Conservation (phyloP, 176 grass and related monocot species). For the Puya raimondii region DNA sequence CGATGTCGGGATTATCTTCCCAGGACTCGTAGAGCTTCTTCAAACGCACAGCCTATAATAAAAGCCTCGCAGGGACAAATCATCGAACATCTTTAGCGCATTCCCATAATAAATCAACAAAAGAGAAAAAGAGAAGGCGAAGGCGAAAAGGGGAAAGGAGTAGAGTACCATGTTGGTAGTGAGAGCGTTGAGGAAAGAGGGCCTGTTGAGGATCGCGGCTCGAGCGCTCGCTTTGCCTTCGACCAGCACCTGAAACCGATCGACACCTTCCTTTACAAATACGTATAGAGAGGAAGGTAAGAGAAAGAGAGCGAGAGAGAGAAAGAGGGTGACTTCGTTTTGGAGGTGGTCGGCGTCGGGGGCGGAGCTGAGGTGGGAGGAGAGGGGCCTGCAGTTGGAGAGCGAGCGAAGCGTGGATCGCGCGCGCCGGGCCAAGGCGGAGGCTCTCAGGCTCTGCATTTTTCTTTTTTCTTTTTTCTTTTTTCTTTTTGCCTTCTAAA, state of each 20-base stretch:
- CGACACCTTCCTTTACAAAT: not conserved
- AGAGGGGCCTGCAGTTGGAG: conserved; percentile 10
- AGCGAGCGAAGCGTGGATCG: conserved; percentile 9
- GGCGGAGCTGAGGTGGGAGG: conserved; percentile 9
- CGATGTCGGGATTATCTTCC: conserved; percentile 88
- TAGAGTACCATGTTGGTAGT: conserved; percentile 53
- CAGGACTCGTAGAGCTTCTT: conserved; percentile 88
- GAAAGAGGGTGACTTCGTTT: conserved; percentile 36
- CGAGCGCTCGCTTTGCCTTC: conserved; percentile 76
- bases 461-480: too few species aligned
- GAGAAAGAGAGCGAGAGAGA: not conserved
- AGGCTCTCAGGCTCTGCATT: not conserved
- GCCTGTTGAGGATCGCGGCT: conserved; percentile 70
- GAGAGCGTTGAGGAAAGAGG: conserved; percentile 57
- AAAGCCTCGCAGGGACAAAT: conserved; percentile 4
- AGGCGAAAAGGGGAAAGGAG: conserved; percentile 7
- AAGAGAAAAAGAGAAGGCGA: not conserved
- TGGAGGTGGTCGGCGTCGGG: conserved; percentile 25
- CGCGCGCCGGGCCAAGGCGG: conserved; percentile 6
- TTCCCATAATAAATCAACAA: not conserved
- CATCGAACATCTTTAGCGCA: conserved; percentile 13
- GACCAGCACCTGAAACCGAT: conserved; percentile 45
- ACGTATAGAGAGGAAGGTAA: not conserved
- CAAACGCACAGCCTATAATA: conserved; percentile 45
- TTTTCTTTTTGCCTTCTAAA: too few species aligned